Conservation (phyloP, 2,329 filamentous ascomycete genomes). For the Venturia nashicola region DNA sequence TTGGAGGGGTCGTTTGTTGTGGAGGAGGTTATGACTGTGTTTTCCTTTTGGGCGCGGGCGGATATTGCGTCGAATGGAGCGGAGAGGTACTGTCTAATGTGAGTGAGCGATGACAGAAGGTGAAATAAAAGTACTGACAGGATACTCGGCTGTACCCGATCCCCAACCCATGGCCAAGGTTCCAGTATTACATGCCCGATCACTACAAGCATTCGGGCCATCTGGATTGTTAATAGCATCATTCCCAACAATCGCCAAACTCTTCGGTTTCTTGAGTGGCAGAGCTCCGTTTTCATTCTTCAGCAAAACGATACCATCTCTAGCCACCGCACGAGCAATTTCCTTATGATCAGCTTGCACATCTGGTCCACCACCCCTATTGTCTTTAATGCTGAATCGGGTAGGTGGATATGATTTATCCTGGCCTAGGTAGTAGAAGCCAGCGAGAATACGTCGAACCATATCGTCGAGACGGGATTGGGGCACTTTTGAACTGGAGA, state of each 20-base stretch:
- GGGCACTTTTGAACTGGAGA: constrained; percentile 19
- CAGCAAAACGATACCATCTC: constrained; percentile 36
- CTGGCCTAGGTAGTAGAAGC: constrained; percentile 38
- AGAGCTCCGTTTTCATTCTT: constrained; percentile 58
- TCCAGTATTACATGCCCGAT: constrained; percentile 51
- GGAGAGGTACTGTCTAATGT: constrained; percentile 26
- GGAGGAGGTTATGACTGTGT: constrained; percentile 26
- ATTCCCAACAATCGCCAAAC: constrained; percentile 53
- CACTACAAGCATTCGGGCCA: constrained; percentile 68
- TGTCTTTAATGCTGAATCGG: constrained; percentile 34
- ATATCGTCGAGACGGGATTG: constrained; percentile 28
- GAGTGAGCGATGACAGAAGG: constrained; percentile 1
- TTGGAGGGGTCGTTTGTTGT: constrained; percentile 24
- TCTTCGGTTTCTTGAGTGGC: constrained; percentile 59
- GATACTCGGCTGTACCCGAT: constrained; percentile 38
- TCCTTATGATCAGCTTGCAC: constrained; percentile 28
- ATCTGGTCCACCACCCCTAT: constrained; percentile 21
- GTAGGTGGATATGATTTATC: constrained; percentile 31
- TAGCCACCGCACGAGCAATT: constrained; percentile 29
- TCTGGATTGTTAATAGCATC: constrained; percentile 65
- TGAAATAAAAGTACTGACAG: constrained; percentile 12
- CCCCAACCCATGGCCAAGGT: constrained; percentile 60
- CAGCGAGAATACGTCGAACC: constrained; percentile 32
- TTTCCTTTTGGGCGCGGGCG: constrained; percentile 22
- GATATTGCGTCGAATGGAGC: constrained; percentile 31